Percentiles rank a stretch among this genome's conserved stretches.
Conservation (phyloP, 352 stramenopile genomes). For the Bremia lactucae region DNA sequence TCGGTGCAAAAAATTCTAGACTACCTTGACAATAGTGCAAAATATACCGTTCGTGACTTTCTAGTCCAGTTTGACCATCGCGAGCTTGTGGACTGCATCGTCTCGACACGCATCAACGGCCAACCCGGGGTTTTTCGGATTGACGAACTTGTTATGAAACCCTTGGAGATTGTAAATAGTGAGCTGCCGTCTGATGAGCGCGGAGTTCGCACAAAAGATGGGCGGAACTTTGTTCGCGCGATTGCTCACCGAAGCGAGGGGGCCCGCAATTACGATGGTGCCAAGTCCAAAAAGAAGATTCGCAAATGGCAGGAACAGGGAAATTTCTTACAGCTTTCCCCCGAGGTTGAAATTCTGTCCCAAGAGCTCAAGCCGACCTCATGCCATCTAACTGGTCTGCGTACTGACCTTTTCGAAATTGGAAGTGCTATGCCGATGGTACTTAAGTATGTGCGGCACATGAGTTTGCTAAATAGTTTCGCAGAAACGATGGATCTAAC, state of each 20-base stretch:
- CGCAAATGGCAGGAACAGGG: slow-evolving; percentile 55
- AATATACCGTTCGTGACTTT: slow-evolving; percentile 39
- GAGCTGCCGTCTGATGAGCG: slow-evolving; percentile 2
- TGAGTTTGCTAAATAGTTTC: slow-evolving; percentile 54
- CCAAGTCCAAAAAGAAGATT: slow-evolving; percentile 45
- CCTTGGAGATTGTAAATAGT: slow-evolving; percentile 2
- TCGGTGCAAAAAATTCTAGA: slow-evolving; percentile 52
- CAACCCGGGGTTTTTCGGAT: slow-evolving; percentile 49
- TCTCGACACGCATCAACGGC: slow-evolving; percentile 67
- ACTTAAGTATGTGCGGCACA: slow-evolving; percentile 75
- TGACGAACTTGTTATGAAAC: slow-evolving; percentile 36
- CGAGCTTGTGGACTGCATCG: slow-evolving; percentile 52
- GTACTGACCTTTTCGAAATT: slow-evolving; percentile 74
- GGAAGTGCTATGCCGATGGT: slow-evolving; percentile 79
- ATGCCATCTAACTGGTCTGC: slow-evolving; percentile 67
- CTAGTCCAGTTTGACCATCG: slow-evolving; percentile 35
- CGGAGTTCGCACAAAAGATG: slow-evolving; percentile 24
- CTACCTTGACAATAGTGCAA: slow-evolving; percentile 47
- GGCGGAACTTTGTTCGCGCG: slow-evolving; percentile 13
- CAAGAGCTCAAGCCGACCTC: slow-evolving; percentile 34
- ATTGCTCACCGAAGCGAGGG: slow-evolving; percentile 44
- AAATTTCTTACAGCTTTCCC: slow-evolving; percentile 54
- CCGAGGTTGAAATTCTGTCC: slow-evolving; percentile 32
- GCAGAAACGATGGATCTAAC: slow-evolving; percentile 43
- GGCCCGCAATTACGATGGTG: slow-evolving; percentile 56